phyloP scores from a whole-genome alignment of 1,139 yeast species.

The Arxiozyma telluris region DNA sequence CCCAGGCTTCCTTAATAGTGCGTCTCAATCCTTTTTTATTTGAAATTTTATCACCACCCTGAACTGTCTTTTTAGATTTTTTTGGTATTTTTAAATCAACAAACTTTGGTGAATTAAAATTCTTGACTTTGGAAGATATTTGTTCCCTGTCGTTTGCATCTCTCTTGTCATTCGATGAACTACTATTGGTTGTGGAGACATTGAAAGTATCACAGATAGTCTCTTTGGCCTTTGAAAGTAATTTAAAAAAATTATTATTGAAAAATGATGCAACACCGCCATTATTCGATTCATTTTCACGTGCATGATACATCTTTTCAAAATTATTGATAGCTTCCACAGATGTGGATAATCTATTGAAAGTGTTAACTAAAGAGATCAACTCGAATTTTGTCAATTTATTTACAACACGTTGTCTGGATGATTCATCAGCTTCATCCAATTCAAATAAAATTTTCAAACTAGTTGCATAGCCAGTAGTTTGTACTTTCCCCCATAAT shows the following conservation, averaged over 20 bases:
- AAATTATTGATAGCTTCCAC: conserved; percentile 66
- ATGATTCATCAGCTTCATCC: conserved; percentile 33
- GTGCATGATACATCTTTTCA: conserved; percentile 43
- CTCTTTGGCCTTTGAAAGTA: conserved; percentile 21
- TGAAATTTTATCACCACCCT: conserved; percentile 1
- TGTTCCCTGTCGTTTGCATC: conserved; percentile 9
- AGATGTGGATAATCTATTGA: conserved; percentile 83
- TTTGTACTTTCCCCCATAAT: conserved; percentile 95
- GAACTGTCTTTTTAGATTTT: conserved; percentile 7
- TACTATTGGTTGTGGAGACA: conserved; percentile 1
- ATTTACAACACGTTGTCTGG: conserved; percentile 36
- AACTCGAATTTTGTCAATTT: conserved; percentile 73
- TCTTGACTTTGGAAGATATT: not conserved
- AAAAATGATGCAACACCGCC: conserved; percentile 20
- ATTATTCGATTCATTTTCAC: conserved; percentile 14
- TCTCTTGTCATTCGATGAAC: conserved; percentile 9
- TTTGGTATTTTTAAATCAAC: conserved; percentile 24
- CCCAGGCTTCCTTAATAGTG: conserved; percentile 36
- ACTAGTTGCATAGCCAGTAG: conserved; percentile 96
- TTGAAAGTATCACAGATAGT: conserved; percentile 13
- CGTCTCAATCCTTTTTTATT: conserved; percentile 6
- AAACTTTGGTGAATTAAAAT: conserved; percentile 9
- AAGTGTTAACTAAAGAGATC: conserved; percentile 84
- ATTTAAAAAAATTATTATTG: conserved; percentile 27
- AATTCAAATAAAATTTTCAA: conserved; percentile 81